Evolutionary conservation across 768 basidiomycete genomes (phyloP), one percentile per base, ranked within the genome.

Genomic region (Pisolithus sp.): DNA sequence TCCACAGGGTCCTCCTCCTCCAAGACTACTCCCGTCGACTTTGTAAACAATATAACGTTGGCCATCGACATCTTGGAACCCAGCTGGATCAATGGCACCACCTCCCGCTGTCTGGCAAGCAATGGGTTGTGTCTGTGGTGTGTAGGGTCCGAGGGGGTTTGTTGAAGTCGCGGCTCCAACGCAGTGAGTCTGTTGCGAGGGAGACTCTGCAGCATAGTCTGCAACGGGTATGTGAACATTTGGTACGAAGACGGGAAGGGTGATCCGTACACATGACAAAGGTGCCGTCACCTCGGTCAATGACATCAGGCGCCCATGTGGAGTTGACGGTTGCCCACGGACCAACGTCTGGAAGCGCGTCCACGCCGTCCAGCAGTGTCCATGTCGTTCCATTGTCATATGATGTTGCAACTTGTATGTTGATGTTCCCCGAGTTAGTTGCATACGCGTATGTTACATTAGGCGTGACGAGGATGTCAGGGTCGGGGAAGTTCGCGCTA

Each of bases 11-110:
- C 63, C 64, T 7, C 62, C 65, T 23, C 63, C 58, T 17, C 66
- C 64, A 41, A 63, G 55, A 31, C 56, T 64, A 58, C 65, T 70
- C 5, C 68, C 68, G 41, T 70, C 68, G 21, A 70, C 60, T 53
- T 56, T 56, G 28, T 54, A 67, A 12, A 64, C 63, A 23, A 65
- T 54, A 53, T 60, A 70, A 6, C 57, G 57, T 21, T 36, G 47
- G 12, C 67, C 66, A n/a, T 55, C 58, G 39, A 58, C 54, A 37
- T 57, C 59, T 7, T 61, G 49, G 55, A 59, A 59, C 1, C 62
- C 65, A 10, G 60, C 59, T 1, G 63, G 53, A 49, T 68, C 65
- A 43, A 68, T 68, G 5, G 57, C 58, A 20, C 67, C 65, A 17
- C 67, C 67, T 18, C 54, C 54, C 34, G 45, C 44, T 5, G 56